Evolutionary conservation across 805 yeast species (phyloP).

Genomic region (Cyberlindnera meyerae): DNA sequence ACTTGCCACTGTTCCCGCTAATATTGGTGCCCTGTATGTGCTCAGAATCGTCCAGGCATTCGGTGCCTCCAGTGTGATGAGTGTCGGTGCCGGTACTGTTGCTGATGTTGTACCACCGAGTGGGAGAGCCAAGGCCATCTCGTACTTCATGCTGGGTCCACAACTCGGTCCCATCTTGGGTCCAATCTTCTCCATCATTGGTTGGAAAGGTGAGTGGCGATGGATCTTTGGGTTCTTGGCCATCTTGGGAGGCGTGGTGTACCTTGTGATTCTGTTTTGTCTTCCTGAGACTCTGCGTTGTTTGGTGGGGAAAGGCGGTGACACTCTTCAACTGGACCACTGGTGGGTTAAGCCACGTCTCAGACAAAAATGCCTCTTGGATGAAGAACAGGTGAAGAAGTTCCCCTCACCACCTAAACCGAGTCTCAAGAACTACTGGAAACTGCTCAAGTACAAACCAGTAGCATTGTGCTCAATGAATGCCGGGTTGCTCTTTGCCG

Average conservation of each 20-base stretch:
- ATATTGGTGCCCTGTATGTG: slow-evolving; percentile 64
- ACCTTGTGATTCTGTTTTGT: slow-evolving; percentile 45
- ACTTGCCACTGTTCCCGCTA: slow-evolving; percentile 56
- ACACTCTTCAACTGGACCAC: slow-evolving; percentile 17
- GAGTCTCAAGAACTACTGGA: slow-evolving; percentile 32
- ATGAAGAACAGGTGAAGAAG: slow-evolving; percentile 11
- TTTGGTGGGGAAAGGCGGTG: slow-evolving; percentile 55
- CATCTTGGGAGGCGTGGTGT: slow-evolving; percentile 55
- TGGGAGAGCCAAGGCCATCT: slow-evolving; percentile 77
- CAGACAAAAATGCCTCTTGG: slow-evolving; percentile 22
- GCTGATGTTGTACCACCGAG: slow-evolving; percentile 66
- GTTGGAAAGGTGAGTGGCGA: slow-evolving; percentile 72
- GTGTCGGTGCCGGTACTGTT: slow-evolving; percentile 89
- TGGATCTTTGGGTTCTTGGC: slow-evolving; percentile 77
- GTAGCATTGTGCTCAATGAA: slow-evolving; percentile 41
- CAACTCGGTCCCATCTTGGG: slow-evolving; percentile 82
- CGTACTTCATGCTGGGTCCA: slow-evolving; percentile 82
- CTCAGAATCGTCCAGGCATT: slow-evolving; percentile 69
- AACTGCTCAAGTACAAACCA: slow-evolving; percentile 37
- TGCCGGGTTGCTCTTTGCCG: slow-evolving; percentile 48
- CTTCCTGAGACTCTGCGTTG: slow-evolving; percentile 78
- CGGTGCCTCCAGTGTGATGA: slow-evolving; percentile 84
- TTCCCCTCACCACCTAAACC: slow-evolving; percentile 46
- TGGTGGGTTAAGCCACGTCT: slow-evolving; percentile 30
- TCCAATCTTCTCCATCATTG: slow-evolving; percentile 76